Base-by-base conservation (phyloP, 345 rosid species). In the Eucalyptus cloeziana region DNA sequence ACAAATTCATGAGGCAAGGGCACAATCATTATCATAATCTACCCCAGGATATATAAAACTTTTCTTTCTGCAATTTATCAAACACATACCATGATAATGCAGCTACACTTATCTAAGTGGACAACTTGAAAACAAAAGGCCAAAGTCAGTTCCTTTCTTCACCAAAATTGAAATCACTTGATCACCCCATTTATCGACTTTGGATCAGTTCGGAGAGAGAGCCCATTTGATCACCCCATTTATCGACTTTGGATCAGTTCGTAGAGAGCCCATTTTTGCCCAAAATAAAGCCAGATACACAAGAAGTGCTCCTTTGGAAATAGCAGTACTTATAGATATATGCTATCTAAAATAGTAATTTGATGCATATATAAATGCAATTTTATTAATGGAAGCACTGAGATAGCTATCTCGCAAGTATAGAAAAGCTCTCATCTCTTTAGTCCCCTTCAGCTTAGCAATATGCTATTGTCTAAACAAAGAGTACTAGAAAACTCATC, bases 381-480 rank as follows among this genome's bases (percentile, higher is more conserved):
- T 51, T 0, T 17, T 51, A 51, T 51, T 51, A 0, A 51, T 2
- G 3, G 22, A 51, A 51, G 22, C 0, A 17, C 7, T 1, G 0
- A 6, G 54, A 51, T 51, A 3, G 54, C 8, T 0, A 51, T 17
- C 8, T 51, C 22, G 2, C 54, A 51, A 51, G 8, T 8, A 51
- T 4, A 51, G 4, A 51, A 51, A 51, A 51, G 0, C 54, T 51
- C 22, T 51, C 22, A 3, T 40, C 5, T 5, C 40, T 40, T 40
- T 5, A 40, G 40, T 40, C 40, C 5, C 49, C 49, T 49, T 49
- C 14, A 49, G 49, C 14, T 49, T 49, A 49, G 49, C 14, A 49
- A 49, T 49, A 12, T 12, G 14, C 49, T 12, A 49, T 49, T 49
- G 4, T 49, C 49, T 49, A 49, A 49, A 49, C 14, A 5, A 49